A percentile compares a stretch with the other conserved stretches of the same genome.
phyloP scores from a whole-genome alignment of 495 filamentous ascomycete genomes.

The Rhypophila decipiens region DNA sequence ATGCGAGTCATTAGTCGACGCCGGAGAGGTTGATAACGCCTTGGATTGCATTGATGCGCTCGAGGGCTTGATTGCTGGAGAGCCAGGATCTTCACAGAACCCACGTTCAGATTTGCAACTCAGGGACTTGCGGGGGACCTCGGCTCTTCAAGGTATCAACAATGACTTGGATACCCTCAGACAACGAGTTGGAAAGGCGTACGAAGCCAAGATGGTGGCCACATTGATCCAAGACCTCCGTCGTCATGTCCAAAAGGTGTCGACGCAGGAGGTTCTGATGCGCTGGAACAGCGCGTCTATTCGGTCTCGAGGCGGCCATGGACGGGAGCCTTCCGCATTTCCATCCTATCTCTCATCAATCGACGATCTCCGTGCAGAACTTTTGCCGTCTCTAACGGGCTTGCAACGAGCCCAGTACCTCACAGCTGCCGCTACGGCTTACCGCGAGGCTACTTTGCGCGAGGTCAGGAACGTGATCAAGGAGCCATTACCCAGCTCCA shows the following conservation, averaged over 20 bases:
- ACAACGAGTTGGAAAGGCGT: constrained; percentile 76
- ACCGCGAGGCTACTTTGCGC: constrained; percentile 77
- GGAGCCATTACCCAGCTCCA: constrained; percentile 78
- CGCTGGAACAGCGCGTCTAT: constrained; percentile 59
- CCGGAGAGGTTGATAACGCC: constrained; percentile 72
- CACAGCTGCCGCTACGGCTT: constrained; percentile 71
- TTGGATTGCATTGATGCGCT: constrained; percentile 68
- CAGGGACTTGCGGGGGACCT: constrained; percentile 70
- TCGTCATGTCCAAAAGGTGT: constrained; percentile 72
- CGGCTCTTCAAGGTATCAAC: constrained; percentile 73
- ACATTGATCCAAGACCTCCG: constrained; percentile 73
- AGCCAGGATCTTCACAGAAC: constrained; percentile 30
- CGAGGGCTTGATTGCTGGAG: constrained; percentile 72
- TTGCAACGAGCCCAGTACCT: constrained; percentile 73
- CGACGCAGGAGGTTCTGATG: constrained; percentile 64
- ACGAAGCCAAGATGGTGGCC: constrained; percentile 74
- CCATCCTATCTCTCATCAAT: constrained; percentile 70
- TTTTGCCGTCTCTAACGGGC: constrained; percentile 65
- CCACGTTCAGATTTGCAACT: constrained; percentile 21
- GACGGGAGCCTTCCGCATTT: constrained; percentile 56
- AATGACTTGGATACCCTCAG: constrained; percentile 69
- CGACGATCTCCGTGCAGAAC: constrained; percentile 57
- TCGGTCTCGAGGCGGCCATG: constrained; percentile 55
- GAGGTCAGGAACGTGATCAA: constrained; percentile 87
- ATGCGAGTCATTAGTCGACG: constrained; percentile 77